These are phyloP conservation scores for Herpetomonas muscarum DNA, from an alignment of 208 protist genomes.

Conservation along the genomic window DNA sequence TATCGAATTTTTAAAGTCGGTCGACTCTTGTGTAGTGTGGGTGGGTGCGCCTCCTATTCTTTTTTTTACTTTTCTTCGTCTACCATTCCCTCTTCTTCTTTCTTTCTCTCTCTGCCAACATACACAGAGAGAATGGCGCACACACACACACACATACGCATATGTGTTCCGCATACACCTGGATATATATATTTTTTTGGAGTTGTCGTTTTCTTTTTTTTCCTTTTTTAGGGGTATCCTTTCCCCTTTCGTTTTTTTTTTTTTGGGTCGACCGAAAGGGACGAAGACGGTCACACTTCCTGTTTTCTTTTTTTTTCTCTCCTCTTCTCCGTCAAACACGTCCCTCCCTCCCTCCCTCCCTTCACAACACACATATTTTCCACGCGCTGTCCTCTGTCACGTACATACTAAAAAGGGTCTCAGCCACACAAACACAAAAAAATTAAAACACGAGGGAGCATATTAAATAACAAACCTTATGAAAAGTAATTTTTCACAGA, in stretches of 20 bases:
- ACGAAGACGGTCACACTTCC: neutral
- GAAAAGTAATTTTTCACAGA: neutral
- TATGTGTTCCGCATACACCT: no score
- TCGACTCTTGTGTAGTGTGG: no score
- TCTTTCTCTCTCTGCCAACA: neutral
- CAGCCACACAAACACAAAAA: no score
- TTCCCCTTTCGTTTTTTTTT: slow-evolving; percentile 5
- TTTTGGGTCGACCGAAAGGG: neutral
- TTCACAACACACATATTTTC: neutral
- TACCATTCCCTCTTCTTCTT: neutral
- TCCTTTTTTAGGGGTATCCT: slow-evolving; percentile 1
- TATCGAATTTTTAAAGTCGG: no score
- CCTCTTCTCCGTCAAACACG: neutral
- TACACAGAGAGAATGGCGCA: no score
- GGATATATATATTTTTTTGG: no score
- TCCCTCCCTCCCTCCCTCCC: neutral
- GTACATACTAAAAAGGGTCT: no score
- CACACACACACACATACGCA: no score
- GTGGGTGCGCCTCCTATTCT: no score
- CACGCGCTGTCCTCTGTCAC: no score
- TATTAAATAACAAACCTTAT: neutral
- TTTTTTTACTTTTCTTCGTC: neutral
- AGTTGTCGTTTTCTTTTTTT: no score
- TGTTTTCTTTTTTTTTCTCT: slow-evolving; percentile 4
- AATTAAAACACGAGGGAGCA: neutral